Percentiles rank a stretch among this genome's conserved stretches.
Evolutionary conservation across 768 basidiomycete species (phyloP).

Genomic region (Lactarius akahatsu): DNA sequence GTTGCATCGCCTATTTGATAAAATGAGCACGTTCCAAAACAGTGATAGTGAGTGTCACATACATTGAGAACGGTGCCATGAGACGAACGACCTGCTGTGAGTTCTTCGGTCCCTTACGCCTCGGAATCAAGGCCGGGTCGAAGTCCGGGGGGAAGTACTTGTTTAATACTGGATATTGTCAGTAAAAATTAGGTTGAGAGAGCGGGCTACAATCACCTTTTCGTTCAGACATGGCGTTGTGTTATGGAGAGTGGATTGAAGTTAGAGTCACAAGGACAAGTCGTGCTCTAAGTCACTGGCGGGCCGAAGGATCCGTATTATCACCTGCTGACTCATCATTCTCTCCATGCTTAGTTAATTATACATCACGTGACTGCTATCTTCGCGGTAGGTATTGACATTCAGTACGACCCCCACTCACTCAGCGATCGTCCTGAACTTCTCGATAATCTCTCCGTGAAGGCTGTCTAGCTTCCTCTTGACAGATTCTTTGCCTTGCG

Average conservation of each 20-base stretch:
- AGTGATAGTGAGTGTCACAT: slow-evolving; percentile 34
- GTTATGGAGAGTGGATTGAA: background rate
- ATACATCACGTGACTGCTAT: slow-evolving; percentile 5
- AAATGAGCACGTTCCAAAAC: slow-evolving; percentile 1
- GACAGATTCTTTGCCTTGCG: slow-evolving; percentile 83
- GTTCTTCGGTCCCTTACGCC: slow-evolving; percentile 87
- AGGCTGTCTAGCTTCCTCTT: slow-evolving; percentile 79
- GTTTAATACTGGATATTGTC: slow-evolving; percentile 67
- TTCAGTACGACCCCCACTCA: slow-evolving; percentile 37
- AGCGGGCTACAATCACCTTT: slow-evolving; percentile 52
- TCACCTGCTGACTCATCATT: background rate
- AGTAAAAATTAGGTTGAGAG: slow-evolving; percentile 1
- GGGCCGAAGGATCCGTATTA: background rate
- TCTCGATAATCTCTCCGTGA: slow-evolving; percentile 86
- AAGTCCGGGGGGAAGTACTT: slow-evolving; percentile 98
- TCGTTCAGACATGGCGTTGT: slow-evolving; percentile 67
- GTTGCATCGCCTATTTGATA: slow-evolving; percentile 71
- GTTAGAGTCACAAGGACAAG: background rate
- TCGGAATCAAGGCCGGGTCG: slow-evolving; percentile 93
- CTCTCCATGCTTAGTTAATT: background rate
- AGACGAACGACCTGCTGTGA: slow-evolving; percentile 97
- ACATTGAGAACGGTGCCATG: slow-evolving; percentile 99
- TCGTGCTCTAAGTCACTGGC: background rate
- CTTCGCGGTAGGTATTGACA: background rate
- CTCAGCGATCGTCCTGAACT: slow-evolving; percentile 84